Base-by-base conservation (phyloP, 805 yeast species). In the Tetrapisispora arboricola region DNA sequence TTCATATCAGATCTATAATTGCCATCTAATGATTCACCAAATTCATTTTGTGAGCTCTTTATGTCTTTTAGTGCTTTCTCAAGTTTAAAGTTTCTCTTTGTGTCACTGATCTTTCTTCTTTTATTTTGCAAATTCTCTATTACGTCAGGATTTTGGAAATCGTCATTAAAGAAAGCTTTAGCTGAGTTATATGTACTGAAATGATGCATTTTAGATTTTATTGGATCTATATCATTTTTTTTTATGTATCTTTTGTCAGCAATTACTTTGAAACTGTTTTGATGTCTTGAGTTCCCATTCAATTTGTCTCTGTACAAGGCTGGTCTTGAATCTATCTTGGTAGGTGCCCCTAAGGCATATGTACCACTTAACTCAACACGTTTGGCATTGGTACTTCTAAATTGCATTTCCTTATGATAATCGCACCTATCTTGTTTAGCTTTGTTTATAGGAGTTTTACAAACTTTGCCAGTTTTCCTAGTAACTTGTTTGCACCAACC, bases 281-380 rank as follows among this genome's bases (percentile, higher is more conserved):
- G 13, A 6, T 28, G 17, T 8, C 18, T 28, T 10, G 11, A 3
- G 7, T 19, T 15, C 2, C 21, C 4, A 16, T n/a, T 21, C 21
- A 8, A 1, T n/a, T 10, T 12, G n/a, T 19, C 30, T 24, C 36
- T 22, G 12, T 38, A 65, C 46, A 74, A 58, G 0, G 71, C 64
- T 42, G 70, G 75, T 39, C 53, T 63, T 21, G 51, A 53, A 15
- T 71, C 75, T 32, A 65, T 54, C 36, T 66, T 62, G 20, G 67
- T 66, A 5, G 87, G 78, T 6, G 85, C 72, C 50, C 76, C 70
- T 60, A 75, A 58, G 43, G 77, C 61, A 44, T 71, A 66, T 44
- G 75, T 64, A 13, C 83, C 74, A 58, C 77, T 83, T 40, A 90
- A 66, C 57, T 88, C 97, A 67, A 85, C 73, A 46, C 97, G 66